Evolutionary conservation across 768 basidiomycete genomes (phyloP).

Genomic region (Suillus hirtellus): DNA sequence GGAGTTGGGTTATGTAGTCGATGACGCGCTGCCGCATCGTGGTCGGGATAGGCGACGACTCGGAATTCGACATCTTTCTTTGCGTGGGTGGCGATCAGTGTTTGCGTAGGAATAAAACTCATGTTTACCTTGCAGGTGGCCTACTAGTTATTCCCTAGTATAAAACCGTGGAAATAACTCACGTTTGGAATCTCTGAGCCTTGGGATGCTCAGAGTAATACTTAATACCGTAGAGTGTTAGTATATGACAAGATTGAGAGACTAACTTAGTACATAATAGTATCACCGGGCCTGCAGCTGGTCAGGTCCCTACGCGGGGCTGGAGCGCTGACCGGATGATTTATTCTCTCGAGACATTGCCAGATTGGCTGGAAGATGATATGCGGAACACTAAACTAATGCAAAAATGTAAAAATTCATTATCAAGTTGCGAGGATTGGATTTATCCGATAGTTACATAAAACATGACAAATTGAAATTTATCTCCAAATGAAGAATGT

Average conservation of each 20-base stretch:
- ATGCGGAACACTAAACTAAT: too few relatives aligned
- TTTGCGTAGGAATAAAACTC: not conserved
- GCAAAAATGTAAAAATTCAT: too few relatives aligned
- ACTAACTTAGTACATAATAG: not conserved
- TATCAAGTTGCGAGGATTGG: too few relatives aligned
- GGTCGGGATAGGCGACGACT: not conserved
- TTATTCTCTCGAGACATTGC: too few relatives aligned
- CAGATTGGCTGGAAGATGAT: too few relatives aligned
- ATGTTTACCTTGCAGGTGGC: not conserved
- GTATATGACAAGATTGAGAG: not conserved
- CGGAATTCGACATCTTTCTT: not conserved
- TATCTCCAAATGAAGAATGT: too few relatives aligned
- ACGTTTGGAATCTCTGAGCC: not conserved
- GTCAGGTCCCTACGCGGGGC: not conserved
- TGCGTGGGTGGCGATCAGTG: not conserved
- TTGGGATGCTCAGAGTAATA: not conserved
- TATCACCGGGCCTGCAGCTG: not conserved
- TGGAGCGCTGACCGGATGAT: too few relatives aligned
- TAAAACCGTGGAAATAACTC: not conserved
- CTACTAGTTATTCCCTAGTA: not conserved
- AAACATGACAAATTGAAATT: too few relatives aligned
- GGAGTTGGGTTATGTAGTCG: conserved; percentile 17
- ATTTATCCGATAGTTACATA: too few relatives aligned
- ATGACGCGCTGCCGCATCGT: not conserved
- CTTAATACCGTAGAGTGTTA: too few relatives aligned